Conservation (phyloP, 2,329 filamentous ascomycete species). For the Xylaria sp. region DNA sequence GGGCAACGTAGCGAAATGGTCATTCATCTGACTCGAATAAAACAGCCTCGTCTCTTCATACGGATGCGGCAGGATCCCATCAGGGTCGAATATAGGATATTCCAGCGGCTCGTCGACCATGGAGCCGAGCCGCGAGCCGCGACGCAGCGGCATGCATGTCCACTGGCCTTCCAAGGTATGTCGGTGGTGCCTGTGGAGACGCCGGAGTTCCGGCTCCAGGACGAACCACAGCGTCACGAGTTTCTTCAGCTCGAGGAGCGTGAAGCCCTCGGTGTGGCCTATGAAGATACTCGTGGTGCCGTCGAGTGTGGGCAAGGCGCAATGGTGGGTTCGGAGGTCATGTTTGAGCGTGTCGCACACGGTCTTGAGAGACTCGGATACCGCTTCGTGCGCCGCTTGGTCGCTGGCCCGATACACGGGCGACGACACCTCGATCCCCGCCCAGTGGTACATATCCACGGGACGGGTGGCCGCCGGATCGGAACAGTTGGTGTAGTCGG, state of each 20-base stretch:
- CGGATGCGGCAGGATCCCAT: constrained; percentile 11
- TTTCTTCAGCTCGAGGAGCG: constrained; percentile 41
- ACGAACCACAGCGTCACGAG: constrained; percentile 33
- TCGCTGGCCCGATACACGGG: constrained; percentile 28
- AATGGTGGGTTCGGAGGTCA: constrained; percentile 41
- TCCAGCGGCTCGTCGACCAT: not conserved
- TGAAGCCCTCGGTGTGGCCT: constrained; percentile 37
- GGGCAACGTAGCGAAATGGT: constrained; percentile 6
- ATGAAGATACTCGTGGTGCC: constrained; percentile 36
- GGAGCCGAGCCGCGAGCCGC: constrained; percentile 13
- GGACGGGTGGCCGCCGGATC: not conserved
- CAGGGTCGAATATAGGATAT: not conserved
- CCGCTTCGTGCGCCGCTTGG: not conserved
- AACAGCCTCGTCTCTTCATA: not conserved
- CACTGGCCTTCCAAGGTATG: not conserved
- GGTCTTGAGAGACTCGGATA: not conserved
- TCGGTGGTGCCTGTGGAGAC: constrained; percentile 29
- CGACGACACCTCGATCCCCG: constrained; percentile 37
- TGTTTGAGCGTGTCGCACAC: constrained; percentile 28
- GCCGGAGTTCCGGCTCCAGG: constrained; percentile 15
- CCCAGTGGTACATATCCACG: constrained; percentile 34
- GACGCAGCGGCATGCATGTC: constrained; percentile 9
- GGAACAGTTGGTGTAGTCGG: not conserved
- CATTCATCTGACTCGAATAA: constrained; percentile 18
- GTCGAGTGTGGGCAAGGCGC: constrained; percentile 32